Base-by-base conservation (phyloP, 2,329 filamentous ascomycete genomes). In the Simplicillium aogashimaense region DNA sequence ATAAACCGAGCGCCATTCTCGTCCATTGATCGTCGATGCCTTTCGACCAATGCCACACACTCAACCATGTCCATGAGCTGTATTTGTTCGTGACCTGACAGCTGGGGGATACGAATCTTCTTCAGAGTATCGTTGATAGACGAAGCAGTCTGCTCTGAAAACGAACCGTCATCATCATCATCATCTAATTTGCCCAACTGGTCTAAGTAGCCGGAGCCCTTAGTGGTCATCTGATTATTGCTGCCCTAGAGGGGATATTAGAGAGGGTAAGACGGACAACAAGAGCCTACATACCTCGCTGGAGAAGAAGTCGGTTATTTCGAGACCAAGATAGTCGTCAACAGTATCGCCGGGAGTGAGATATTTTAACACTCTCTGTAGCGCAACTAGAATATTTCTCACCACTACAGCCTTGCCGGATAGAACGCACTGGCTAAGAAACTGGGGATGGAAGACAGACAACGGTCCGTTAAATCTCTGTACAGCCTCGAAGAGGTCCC, bases 371-470 rank as follows among this genome's bases (percentile, higher is more conserved):
- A 77, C 82, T 50, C 80, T 77, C 51, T 88, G 73, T 16, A 98
- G 65, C 6, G 76, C 76, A 38, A 84, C 66, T 20, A 97, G 60
- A 9, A 95, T 78, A 9, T 70, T 70, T 48, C 87, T 81, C 2
- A 92, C 86, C 6, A 87, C 59, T 3, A 62, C 57, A 29, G 74
- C 72, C 55, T 94, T 94, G 1, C 89, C 90, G 15, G 81, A 75
- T 18, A 95, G 67, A 30, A 94, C 86, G 51, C 85, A 90, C 57
- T 95, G 86, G 39, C 85, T 83, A 18, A 97, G 63, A 43, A 95
- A 86, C 53, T 94, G 87, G 0, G 92, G 92, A 52, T 98, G 90
- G 51, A 94, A 98, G 2, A 94, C 72, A 0, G 92, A 87, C 7
- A 97, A 66, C 3, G 89, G 84, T 0, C 87, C 86, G 53, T 95